phyloP scores from a whole-genome alignment of 805 yeast genomes.

The Phaffomyces thermotolerans region DNA sequence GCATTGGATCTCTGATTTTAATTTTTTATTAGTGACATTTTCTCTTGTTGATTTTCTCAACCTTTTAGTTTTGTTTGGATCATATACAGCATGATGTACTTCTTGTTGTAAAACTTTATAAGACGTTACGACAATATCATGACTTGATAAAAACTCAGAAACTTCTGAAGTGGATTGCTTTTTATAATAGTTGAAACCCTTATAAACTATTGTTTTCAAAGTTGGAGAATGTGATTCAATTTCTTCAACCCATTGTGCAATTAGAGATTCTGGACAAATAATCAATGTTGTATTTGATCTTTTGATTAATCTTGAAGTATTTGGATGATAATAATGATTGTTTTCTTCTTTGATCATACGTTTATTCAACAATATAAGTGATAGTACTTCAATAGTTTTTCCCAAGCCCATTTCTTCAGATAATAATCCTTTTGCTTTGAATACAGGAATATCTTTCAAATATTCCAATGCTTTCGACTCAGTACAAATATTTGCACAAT shows the following conservation, averaged over 20 bases:
- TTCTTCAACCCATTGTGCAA: slow-evolving; percentile 84
- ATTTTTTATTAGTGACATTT: not conserved
- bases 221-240: slow-evolving; percentile 51
- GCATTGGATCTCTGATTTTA: not conserved
- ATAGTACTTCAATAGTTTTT: slow-evolving; percentile 79
- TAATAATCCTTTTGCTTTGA: slow-evolving; percentile 32
- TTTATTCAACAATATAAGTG: slow-evolving; percentile 56
- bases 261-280: slow-evolving; percentile 78
- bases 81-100: slow-evolving; percentile 69
- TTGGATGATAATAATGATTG: slow-evolving; percentile 2
- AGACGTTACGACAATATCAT: slow-evolving; percentile 77
- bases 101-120: slow-evolving; percentile 68
- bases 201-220: slow-evolving; percentile 55
- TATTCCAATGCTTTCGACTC: slow-evolving; percentile 25
- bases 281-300: slow-evolving; percentile 69
- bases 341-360: slow-evolving; percentile 30
- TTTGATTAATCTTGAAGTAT: slow-evolving; percentile 16
- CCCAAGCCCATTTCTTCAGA: slow-evolving; percentile 98
- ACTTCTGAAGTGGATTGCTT: slow-evolving; percentile 26
- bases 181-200: slow-evolving; percentile 42
- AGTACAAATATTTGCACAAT: slow-evolving; percentile 41
- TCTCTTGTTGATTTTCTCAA: slow-evolving; percentile 9
- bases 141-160: slow-evolving; percentile 47
- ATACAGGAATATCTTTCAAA: slow-evolving; percentile 7
- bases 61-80: slow-evolving; percentile 36